Evolutionary conservation across 345 rosid species (phyloP).

Genomic region (Bruguiera parviflora): DNA sequence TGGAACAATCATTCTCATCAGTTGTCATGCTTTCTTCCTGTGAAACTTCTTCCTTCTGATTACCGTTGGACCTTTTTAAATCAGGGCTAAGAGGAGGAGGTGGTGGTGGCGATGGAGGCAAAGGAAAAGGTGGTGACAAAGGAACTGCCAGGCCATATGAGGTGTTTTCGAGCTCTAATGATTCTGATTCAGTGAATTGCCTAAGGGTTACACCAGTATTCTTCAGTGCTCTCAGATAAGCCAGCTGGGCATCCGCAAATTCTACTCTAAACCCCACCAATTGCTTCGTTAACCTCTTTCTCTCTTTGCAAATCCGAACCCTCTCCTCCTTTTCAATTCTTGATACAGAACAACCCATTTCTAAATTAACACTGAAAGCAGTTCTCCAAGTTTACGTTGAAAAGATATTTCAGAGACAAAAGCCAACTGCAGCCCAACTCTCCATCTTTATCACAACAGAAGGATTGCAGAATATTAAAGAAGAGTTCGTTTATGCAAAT

Average conservation of each 20-base stretch:
- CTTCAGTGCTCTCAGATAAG: slow-evolving; percentile 75
- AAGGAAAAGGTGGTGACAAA: slow-evolving; percentile 49
- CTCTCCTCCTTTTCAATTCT: slow-evolving; percentile 76
- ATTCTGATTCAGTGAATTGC: slow-evolving; percentile 87
- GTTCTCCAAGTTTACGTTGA: background rate
- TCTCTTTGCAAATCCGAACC: slow-evolving; percentile 65
- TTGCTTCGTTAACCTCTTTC: slow-evolving; percentile 79
- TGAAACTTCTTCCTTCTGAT: slow-evolving; percentile 26
- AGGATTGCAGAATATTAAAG: background rate
- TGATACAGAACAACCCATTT: slow-evolving; percentile 90
- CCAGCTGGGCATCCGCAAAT: slow-evolving; percentile 73
- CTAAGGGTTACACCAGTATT: slow-evolving; percentile 84
- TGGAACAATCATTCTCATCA: slow-evolving; percentile 31
- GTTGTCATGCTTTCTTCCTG: slow-evolving; percentile 41
- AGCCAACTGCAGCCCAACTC: background rate
- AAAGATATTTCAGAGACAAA: background rate
- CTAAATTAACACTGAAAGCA: background rate
- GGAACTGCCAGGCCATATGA: slow-evolving; percentile 30
- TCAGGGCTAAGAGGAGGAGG: slow-evolving; percentile 69
- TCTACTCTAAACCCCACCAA: slow-evolving; percentile 60
- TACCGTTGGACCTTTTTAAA: slow-evolving; percentile 29
- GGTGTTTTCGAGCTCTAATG: slow-evolving; percentile 60
- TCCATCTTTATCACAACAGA: background rate
- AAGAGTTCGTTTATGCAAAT: background rate
- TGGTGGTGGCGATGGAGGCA: slow-evolving; percentile 71